Evolutionary conservation across 2,329 filamentous ascomycete species (phyloP).

Genomic region (Lasiodiplodia gonubiensis): DNA sequence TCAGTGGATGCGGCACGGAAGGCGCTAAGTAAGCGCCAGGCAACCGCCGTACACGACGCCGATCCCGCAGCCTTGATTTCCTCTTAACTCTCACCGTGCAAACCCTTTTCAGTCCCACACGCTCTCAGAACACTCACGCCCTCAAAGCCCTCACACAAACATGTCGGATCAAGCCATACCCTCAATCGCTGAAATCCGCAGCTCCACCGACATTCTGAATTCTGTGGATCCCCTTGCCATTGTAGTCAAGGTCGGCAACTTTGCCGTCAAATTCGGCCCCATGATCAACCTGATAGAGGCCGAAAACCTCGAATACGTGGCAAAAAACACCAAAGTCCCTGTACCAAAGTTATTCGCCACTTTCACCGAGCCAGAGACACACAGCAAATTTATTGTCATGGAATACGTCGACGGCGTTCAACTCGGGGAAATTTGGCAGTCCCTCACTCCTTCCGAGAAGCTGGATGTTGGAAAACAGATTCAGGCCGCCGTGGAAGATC

Average conservation of each 20-base stretch:
- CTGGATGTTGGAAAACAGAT: conserved; percentile 28
- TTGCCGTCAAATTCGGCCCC: conserved; percentile 29
- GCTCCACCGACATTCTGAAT: conserved; percentile 19
- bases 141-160: neutral
- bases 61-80: too few species aligned
- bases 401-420: conserved; percentile 31
- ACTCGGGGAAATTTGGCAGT: conserved; percentile 27
- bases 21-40: too few species aligned
- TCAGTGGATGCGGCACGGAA: too few species aligned
- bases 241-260: conserved; percentile 22
- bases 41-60: too few species aligned
- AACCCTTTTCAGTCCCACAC: too few species aligned
- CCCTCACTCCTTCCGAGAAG: conserved; percentile 30
- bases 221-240: conserved; percentile 24
- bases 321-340: conserved; percentile 21
- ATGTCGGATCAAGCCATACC: conserved; percentile 8
- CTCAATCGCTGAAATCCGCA: conserved; percentile 24
- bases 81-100: too few species aligned
- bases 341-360: conserved; percentile 22
- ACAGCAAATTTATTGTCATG: conserved; percentile 31
- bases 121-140: too few species aligned
- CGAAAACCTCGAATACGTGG: conserved; percentile 25
- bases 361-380: conserved; percentile 22
- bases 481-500: conserved; percentile 20
- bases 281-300: conserved; percentile 22